These are phyloP conservation scores for Candida railenensis DNA, from an alignment of 805 yeast species.

Conservation along the genomic window DNA sequence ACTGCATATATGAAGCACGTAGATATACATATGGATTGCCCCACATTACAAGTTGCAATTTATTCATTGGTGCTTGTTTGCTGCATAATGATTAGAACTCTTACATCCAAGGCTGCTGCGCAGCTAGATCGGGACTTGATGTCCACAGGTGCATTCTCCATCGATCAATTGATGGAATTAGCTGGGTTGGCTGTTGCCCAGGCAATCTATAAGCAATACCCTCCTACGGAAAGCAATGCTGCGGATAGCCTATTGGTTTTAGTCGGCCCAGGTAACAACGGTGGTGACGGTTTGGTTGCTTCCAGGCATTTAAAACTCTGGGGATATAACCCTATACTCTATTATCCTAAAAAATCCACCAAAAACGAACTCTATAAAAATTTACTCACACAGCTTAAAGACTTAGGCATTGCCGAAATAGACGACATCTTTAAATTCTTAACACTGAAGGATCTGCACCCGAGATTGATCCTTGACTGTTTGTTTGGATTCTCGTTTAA, in stretches of 20 bases:
- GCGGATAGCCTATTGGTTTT: conserved; percentile 50
- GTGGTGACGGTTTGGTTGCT: conserved; percentile 96
- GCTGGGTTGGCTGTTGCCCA: conserved; percentile 96
- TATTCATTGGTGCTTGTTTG: no score
- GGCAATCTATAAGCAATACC: conserved; percentile 68
- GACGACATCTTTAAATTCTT: neutral
- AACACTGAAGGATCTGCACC: neutral
- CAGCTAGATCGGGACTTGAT: conserved; percentile 81
- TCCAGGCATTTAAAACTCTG: conserved; percentile 84
- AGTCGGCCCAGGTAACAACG: conserved; percentile 95
- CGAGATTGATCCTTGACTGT: conserved; percentile 58
- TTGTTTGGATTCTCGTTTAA: conserved; percentile 91
- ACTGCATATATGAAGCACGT: no score
- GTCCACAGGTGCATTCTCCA: conserved; percentile 78
- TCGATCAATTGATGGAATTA: conserved; percentile 91
- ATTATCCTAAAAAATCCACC: conserved; percentile 68
- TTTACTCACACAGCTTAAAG: conserved; percentile 63
- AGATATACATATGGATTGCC: no score
- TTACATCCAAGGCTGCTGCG: conserved; percentile 58
- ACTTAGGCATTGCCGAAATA: conserved; percentile 36
- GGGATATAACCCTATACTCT: conserved; percentile 66
- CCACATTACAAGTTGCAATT: no score
- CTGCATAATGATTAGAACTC: conserved; percentile 14
- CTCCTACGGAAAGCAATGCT: conserved; percentile 40
- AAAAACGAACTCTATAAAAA: conserved; percentile 57